Base-by-base conservation (phyloP, 2,329 filamentous ascomycete species). In the Neonectria coccinea region DNA sequence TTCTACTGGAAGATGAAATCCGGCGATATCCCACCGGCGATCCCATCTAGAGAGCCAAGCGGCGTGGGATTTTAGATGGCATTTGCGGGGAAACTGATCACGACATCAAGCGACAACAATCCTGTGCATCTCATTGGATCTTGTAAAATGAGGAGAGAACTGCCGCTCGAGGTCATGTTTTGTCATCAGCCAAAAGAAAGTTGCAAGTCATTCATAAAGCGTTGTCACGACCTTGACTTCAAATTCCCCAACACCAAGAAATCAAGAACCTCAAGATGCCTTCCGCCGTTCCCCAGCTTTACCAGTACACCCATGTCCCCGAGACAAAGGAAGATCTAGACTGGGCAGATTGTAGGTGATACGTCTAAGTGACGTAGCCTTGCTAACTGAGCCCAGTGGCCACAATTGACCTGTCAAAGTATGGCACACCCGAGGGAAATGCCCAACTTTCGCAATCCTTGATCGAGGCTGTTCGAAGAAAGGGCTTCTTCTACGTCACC, bases 401-500 rank as follows among this genome's bases (percentile, higher is more conserved):
- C 8, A 78, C 70, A 1, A 74, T 79, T 11, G 78, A 79, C 12
- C 67, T 79, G 1, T 73, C 77, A 5, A 72, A 73, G 12, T 79
- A 79, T 27, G 77, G 76, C 0, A 77, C 76, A 0, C 57, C 72
- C 0, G 66, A 76, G 27, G 77, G 77, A 0, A 79, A 79, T 51
- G 59, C 59, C 0, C 64, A 71, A 2, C 73, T 79, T 2, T 70
- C 77, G 0, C 51, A 73, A 11, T 70, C 67, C 0, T 70, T 79
- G 1, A 72, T 79, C 14, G 72, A 79, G 6, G 77, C 78, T 1
- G 71, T 79, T 48, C 75, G 76, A 1, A 79, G 73, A 6, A 79
- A 79, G 58, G 76, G 75, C 0, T 73, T 74, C 56, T 69, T 73
- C 33, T 73, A 73, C 4, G 71, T 89, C 1, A 87, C 84, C 64